A percentile compares a stretch with the other conserved stretches of the same genome.
Conservation (phyloP, 1,139 yeast species). For the Candida mesenterica region DNA sequence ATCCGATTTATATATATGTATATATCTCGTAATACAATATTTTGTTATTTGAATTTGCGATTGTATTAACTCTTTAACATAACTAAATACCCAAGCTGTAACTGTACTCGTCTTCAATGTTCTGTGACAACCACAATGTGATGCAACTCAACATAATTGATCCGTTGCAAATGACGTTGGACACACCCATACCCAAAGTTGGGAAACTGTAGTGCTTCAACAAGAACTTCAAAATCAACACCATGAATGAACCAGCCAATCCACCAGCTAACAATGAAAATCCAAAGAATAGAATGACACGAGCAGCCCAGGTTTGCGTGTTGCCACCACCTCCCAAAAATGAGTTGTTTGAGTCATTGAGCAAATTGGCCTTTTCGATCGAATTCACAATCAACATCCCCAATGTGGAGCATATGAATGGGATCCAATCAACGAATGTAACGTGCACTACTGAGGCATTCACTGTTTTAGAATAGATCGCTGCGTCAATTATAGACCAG, state of each 20-base stretch:
- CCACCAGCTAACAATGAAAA: slow-evolving; percentile 94
- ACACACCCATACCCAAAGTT: slow-evolving; percentile 91
- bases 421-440: slow-evolving; percentile 93
- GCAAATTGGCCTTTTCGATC: slow-evolving; percentile 78
- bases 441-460: slow-evolving; percentile 88
- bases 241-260: slow-evolving; percentile 86
- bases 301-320: slow-evolving; percentile 87
- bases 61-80: background rate
- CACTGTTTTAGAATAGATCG: slow-evolving; percentile 77
- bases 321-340: slow-evolving; percentile 48
- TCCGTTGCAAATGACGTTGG: slow-evolving; percentile 79
- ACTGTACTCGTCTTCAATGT: slow-evolving; percentile 92
- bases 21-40: too few relatives aligned
- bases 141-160: slow-evolving; percentile 86
- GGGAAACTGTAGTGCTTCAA: slow-evolving; percentile 80
- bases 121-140: slow-evolving; percentile 88
- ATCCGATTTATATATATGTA: too few relatives aligned
- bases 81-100: slow-evolving; percentile 58
- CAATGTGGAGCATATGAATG: slow-evolving; percentile 79
- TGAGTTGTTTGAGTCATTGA: slow-evolving; percentile 51
- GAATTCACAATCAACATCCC: slow-evolving; percentile 93
- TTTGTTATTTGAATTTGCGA: too few relatives aligned
- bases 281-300: slow-evolving; percentile 85
- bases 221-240: slow-evolving; percentile 78
- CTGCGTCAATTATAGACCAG: slow-evolving; percentile 87